These are phyloP conservation scores for Oxytropis ochrocephala DNA, from an alignment of 306 rosid genomes.

Conservation along the genomic window DNA sequence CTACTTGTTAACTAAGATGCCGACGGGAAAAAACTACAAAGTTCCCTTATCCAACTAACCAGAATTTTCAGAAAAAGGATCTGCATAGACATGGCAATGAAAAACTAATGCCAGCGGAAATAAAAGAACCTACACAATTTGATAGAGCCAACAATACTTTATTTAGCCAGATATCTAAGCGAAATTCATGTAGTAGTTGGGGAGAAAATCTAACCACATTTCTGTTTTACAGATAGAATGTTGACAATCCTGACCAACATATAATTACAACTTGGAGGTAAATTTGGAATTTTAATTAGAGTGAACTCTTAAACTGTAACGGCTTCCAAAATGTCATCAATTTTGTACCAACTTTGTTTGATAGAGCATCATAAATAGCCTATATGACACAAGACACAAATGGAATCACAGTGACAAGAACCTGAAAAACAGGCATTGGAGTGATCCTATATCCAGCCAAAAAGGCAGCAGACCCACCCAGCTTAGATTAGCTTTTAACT, in stretches of 20 bases:
- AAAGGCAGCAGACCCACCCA: too few species aligned
- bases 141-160: background rate
- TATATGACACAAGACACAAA: background rate
- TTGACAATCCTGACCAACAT: background rate
- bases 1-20: background rate
- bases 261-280: background rate
- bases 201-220: background rate
- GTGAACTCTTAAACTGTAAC: background rate
- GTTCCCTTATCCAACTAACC: background rate
- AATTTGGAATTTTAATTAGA: background rate
- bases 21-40: background rate
- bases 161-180: background rate
- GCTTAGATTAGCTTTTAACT: too few species aligned
- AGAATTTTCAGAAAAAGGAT: background rate
- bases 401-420: background rate
- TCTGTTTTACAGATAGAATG: background rate
- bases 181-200: background rate
- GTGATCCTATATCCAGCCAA: too few species aligned
- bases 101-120: background rate
- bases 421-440: background rate
- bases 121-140: background rate
- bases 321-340: background rate
- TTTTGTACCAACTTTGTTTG: background rate
- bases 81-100: background rate
- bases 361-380: slow-evolving; percentile 1